Percentiles rank a stretch among this genome's conserved stretches.
phyloP scores from a whole-genome alignment of 2,329 filamentous ascomycete species.

The Exophiala calicioides region DNA sequence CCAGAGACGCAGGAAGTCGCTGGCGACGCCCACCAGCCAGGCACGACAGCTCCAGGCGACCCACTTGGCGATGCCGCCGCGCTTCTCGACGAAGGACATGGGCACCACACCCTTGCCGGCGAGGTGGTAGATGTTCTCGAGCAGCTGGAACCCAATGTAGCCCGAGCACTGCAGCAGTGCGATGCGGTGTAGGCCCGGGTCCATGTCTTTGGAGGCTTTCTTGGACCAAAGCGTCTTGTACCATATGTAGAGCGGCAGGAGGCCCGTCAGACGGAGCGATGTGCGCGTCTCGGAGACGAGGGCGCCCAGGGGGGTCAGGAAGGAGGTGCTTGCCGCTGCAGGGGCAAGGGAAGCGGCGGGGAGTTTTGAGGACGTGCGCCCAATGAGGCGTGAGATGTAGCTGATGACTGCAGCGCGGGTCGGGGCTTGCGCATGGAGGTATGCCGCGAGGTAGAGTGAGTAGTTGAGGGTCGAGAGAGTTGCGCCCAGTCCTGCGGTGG shows the following conservation, averaged over 20 bases:
- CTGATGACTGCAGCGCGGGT: slow-evolving; percentile 39
- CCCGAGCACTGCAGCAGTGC: slow-evolving; percentile 68
- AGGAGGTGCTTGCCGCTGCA: slow-evolving; percentile 47
- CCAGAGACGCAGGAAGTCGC: slow-evolving; percentile 71
- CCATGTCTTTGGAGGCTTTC: slow-evolving; percentile 36
- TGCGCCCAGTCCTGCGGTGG: slow-evolving; percentile 68
- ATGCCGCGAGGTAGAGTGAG: slow-evolving; percentile 61
- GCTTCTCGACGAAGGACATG: slow-evolving; percentile 40
- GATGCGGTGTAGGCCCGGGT: slow-evolving; percentile 53
- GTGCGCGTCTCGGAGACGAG: slow-evolving; percentile 54
- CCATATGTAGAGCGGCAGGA: slow-evolving; percentile 77
- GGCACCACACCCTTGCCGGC: slow-evolving; percentile 69
- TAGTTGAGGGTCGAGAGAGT: slow-evolving; percentile 71
- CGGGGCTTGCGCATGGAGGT: slow-evolving; percentile 52
- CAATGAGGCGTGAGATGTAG: slow-evolving; percentile 24
- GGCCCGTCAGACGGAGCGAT: slow-evolving; percentile 59
- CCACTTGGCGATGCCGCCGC: slow-evolving; percentile 56
- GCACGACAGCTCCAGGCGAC: slow-evolving; percentile 74
- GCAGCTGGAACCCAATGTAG: slow-evolving; percentile 70
- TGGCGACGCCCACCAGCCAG: slow-evolving; percentile 75
- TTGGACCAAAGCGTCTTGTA: slow-evolving; percentile 61
- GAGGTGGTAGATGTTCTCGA: slow-evolving; percentile 84
- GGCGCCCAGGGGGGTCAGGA: slow-evolving; percentile 51
- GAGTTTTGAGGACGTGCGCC: slow-evolving; percentile 26
- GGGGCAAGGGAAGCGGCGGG: slow-evolving; percentile 43